Conservation (phyloP, 2,329 filamentous ascomycete species). For the Colletotrichum sojae region DNA sequence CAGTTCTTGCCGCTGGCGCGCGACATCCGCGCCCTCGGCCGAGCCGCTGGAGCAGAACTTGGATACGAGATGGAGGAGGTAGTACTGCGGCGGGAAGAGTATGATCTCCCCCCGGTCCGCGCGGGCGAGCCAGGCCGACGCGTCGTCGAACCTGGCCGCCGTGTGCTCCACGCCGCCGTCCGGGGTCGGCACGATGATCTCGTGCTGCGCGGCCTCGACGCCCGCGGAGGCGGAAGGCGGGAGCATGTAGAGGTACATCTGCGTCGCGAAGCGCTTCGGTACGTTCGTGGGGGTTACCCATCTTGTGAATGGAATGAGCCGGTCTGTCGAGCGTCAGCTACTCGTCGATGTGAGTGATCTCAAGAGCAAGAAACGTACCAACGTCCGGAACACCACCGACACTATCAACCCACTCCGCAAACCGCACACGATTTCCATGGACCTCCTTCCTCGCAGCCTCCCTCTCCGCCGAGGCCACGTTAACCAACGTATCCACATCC, state of each 20-base stretch:
- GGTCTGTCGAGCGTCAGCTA: slow-evolving; percentile 57
- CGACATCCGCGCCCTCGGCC: slow-evolving; percentile 47
- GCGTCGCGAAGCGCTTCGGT: slow-evolving; percentile 87
- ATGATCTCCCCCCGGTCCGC: slow-evolving; percentile 79
- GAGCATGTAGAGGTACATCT: slow-evolving; percentile 97
- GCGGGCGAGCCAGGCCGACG: slow-evolving; percentile 77
- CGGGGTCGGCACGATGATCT: slow-evolving; percentile 76
- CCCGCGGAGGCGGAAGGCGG: slow-evolving; percentile 64
- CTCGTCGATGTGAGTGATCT: neutral
- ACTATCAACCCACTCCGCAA: slow-evolving; percentile 73
- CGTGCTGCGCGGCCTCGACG: slow-evolving; percentile 56
- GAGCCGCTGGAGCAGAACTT: slow-evolving; percentile 62
- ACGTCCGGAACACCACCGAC: slow-evolving; percentile 75
- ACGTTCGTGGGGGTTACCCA: slow-evolving; percentile 88
- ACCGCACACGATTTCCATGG: slow-evolving; percentile 75
- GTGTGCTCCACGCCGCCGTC: slow-evolving; percentile 79
- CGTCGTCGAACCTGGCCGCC: slow-evolving; percentile 82
- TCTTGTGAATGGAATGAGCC: slow-evolving; percentile 85
- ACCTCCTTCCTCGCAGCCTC: slow-evolving; percentile 78
- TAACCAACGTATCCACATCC: slow-evolving; percentile 68
- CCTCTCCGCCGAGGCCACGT: slow-evolving; percentile 70
- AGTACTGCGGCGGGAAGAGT: slow-evolving; percentile 91
- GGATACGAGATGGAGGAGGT: slow-evolving; percentile 74
- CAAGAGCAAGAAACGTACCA: slow-evolving; percentile 58
- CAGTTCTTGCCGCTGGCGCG: slow-evolving; percentile 65